Percentiles rank a stretch among this genome's conserved stretches.
Evolutionary conservation across 768 basidiomycete species (phyloP).

Genomic region (Naematelia encephala): DNA sequence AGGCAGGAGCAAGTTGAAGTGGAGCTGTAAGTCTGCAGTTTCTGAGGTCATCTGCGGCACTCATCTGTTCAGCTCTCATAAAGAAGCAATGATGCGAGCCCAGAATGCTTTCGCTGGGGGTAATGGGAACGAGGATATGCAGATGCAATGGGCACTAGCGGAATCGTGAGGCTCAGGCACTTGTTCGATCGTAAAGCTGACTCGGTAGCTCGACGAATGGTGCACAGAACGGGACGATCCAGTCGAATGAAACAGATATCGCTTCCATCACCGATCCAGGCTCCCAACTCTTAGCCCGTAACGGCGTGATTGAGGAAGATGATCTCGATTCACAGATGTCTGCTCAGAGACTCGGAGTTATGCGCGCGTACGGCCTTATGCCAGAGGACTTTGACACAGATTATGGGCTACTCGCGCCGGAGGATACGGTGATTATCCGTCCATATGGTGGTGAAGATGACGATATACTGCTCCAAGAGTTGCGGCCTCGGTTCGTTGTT

Average conservation of each 20-base stretch:
- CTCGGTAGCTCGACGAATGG: not conserved
- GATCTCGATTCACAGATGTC: conserved; percentile 23
- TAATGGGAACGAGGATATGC: conserved; percentile 12
- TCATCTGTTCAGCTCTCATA: conserved; percentile 17
- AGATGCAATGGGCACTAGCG: conserved; percentile 31
- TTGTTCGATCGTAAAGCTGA: not conserved
- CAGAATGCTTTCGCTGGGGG: conserved; percentile 36
- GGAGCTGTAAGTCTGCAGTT: conserved; percentile 18
- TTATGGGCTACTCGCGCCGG: conserved; percentile 74
- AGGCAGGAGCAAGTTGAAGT: conserved; percentile 15
- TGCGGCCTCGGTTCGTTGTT: conserved; percentile 85
- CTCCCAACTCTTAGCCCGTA: conserved; percentile 20
- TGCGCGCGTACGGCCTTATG: conserved; percentile 24
- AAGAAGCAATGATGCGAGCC: conserved; percentile 31
- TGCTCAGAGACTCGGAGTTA: conserved; percentile 1
- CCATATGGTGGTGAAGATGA: conserved; percentile 90
- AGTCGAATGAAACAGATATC: not conserved
- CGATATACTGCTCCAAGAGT: conserved; percentile 78
- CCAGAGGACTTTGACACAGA: conserved; percentile 65
- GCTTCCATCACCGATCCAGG: not conserved
- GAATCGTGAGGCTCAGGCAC: conserved; percentile 22
- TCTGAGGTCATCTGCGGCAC: not conserved
- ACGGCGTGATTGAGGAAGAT: conserved; percentile 40
- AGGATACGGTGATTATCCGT: conserved; percentile 78
- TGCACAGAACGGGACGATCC: not conserved